Percentiles rank a stretch among this genome's conserved stretches.
Evolutionary conservation across 192 early-diverging fungal species (phyloP).

Genomic region (Coemansia sp.): DNA sequence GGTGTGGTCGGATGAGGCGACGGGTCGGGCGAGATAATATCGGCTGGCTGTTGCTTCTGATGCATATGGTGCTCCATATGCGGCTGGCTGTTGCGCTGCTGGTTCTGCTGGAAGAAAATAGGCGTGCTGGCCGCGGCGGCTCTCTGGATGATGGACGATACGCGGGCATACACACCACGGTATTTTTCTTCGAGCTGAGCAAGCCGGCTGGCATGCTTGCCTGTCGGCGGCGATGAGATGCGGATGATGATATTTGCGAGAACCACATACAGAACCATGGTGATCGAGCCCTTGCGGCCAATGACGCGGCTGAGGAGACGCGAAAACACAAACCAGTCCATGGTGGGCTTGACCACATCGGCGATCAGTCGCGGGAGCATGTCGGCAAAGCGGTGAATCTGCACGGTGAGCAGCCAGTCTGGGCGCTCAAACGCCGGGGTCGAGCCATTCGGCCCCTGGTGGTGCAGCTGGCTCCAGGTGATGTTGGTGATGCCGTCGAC

Average conservation of each 20-base stretch:
- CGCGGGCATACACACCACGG: conserved; percentile 37
- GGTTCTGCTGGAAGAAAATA: conserved; percentile 22
- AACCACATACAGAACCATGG: conserved; percentile 46
- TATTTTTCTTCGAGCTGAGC: conserved; percentile 40
- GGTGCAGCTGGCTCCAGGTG: conserved; percentile 48
- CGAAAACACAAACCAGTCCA: conserved; percentile 52
- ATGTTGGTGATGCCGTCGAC: conserved; percentile 53
- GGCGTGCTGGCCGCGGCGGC: conserved; percentile 36
- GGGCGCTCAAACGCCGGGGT: conserved; percentile 37
- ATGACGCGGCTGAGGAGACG: conserved; percentile 44
- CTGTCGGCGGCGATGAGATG: conserved; percentile 38
- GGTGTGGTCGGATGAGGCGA: conserved; percentile 16
- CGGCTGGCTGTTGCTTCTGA: neutral
- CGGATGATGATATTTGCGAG: conserved; percentile 39
- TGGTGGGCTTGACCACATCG: conserved; percentile 45
- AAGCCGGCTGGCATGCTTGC: conserved; percentile 31
- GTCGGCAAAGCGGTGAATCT: conserved; percentile 51
- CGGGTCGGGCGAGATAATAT: conserved; percentile 11
- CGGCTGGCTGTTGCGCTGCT: conserved; percentile 17
- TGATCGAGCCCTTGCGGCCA: conserved; percentile 38
- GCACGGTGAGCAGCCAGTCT: conserved; percentile 51
- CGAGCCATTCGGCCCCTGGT: conserved; percentile 16
- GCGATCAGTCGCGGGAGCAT: conserved; percentile 48
- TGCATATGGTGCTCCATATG: no score
- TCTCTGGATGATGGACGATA: conserved; percentile 39